These are phyloP conservation scores for Suillus occidentalis DNA, from an alignment of 768 basidiomycete species.

Conservation along the genomic window DNA sequence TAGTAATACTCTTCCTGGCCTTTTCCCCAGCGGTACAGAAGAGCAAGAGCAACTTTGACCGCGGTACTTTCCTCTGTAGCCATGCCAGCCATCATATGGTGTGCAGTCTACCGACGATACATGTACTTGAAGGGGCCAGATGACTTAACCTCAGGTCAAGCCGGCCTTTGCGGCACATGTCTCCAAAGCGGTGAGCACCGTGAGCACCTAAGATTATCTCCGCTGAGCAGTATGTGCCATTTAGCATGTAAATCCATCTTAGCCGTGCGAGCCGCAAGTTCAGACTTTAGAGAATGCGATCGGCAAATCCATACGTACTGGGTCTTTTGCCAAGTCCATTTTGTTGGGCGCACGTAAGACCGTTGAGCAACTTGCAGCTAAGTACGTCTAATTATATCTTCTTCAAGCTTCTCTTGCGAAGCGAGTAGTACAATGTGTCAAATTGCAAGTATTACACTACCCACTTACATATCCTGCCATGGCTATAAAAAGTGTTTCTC, in stretches of 20 bases:
- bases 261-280: background rate
- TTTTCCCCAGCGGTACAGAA: background rate
- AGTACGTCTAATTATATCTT: background rate
- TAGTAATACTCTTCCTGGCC: background rate
- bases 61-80: background rate
- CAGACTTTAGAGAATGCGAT: background rate
- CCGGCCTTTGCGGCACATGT: background rate
- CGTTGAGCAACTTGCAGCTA: background rate
- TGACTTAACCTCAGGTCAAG: background rate
- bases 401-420: background rate
- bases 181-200: background rate
- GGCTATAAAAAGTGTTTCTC: conserved; percentile 7
- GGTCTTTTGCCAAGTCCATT: background rate
- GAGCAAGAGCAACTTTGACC: background rate
- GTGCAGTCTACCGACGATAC: background rate
- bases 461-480: conserved; percentile 26
- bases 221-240: background rate
- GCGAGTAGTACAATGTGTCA: background rate
- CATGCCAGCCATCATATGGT: too few species aligned
- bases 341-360: background rate
- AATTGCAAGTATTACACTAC: conserved; percentile 11
- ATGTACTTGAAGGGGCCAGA: background rate
- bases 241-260: background rate
- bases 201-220: background rate
- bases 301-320: background rate